phyloP scores from a whole-genome alignment of 495 filamentous ascomycete species.

The Viridothelium virens region DNA sequence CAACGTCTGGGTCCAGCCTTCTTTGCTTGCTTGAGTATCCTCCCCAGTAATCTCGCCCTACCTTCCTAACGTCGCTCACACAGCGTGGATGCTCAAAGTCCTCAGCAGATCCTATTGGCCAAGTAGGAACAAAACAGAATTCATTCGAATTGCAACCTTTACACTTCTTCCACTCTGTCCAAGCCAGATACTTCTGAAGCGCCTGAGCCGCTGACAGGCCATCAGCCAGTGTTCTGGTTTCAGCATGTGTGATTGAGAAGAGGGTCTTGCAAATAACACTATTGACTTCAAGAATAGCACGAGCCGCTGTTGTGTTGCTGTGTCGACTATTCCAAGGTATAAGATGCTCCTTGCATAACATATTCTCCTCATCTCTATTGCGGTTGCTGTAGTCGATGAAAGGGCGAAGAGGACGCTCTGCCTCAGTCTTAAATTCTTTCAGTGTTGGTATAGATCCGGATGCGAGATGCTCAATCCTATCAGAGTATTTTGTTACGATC shows the following conservation, averaged over 20 bases:
- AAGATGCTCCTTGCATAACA: conserved; percentile 3
- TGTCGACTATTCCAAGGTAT: conserved; percentile 8
- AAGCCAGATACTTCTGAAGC: conserved; percentile 47
- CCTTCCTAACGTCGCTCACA: conserved; percentile 15
- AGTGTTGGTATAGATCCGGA: conserved; percentile 34
- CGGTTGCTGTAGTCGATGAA: conserved; percentile 46
- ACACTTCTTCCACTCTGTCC: conserved; percentile 58
- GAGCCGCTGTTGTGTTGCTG: conserved; percentile 6
- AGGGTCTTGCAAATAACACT: conserved; percentile 40
- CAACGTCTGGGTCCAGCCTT: neutral
- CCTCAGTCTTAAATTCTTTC: conserved; percentile 36
- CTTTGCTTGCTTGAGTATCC: conserved; percentile 11
- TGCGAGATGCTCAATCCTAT: conserved; percentile 45
- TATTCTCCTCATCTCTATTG: conserved; percentile 19
- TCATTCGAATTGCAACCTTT: conserved; percentile 47
- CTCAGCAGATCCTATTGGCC: conserved; percentile 50
- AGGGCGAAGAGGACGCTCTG: conserved; percentile 41
- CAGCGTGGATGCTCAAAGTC: conserved; percentile 50
- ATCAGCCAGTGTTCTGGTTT: conserved; percentile 43
- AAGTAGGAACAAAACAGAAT: conserved; percentile 59
- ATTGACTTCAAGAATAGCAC: conserved; percentile 28
- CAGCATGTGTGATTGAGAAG: conserved; percentile 25
- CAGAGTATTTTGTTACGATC: conserved; percentile 52
- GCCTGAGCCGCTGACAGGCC: conserved; percentile 47
- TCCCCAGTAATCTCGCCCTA: conserved; percentile 11